Conservation (phyloP, 306 rosid genomes). For the Pterocarpus macrocarpus region DNA sequence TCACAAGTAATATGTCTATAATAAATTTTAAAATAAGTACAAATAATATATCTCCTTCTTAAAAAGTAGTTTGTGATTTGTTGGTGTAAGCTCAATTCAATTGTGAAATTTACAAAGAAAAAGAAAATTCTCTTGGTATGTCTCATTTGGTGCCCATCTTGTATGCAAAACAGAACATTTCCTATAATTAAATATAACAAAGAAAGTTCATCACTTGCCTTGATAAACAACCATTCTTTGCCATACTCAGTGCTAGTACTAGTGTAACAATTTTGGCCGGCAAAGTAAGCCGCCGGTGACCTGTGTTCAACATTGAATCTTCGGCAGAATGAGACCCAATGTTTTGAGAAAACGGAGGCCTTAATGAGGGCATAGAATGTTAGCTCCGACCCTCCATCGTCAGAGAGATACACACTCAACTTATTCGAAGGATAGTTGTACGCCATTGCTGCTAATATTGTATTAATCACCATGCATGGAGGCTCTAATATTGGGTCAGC, state of each 20-base stretch:
- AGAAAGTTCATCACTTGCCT: slow-evolving; percentile 47
- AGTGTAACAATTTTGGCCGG: slow-evolving; percentile 5
- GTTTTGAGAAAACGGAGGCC: slow-evolving; percentile 66
- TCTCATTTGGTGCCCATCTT: too few species aligned
- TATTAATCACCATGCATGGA: slow-evolving; percentile 74
- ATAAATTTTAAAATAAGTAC: too few species aligned
- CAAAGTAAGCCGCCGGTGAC: slow-evolving; percentile 68
- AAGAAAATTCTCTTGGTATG: too few species aligned
- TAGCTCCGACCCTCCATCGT: slow-evolving; percentile 73
- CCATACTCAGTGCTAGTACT: background rate
- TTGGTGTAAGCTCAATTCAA: too few species aligned
- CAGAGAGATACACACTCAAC: slow-evolving; percentile 70
- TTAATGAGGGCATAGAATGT: slow-evolving; percentile 73
- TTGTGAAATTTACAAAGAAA: too few species aligned
- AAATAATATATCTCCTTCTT: too few species aligned
- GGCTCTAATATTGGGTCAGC: slow-evolving; percentile 79
- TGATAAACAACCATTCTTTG: slow-evolving; percentile 50
- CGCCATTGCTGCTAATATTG: slow-evolving; percentile 64
- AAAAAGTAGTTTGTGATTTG: too few species aligned
- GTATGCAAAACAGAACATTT: too few species aligned
- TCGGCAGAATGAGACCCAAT: slow-evolving; percentile 75
- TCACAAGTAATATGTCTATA: too few species aligned
- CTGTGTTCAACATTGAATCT: slow-evolving; percentile 64
- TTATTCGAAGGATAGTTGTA: slow-evolving; percentile 69
- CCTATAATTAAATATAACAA: too few species aligned